Evolutionary conservation across 768 basidiomycete species (phyloP), one percentile per base, ranked within the genome.

Genomic region (Leucocoprinus sp.): DNA sequence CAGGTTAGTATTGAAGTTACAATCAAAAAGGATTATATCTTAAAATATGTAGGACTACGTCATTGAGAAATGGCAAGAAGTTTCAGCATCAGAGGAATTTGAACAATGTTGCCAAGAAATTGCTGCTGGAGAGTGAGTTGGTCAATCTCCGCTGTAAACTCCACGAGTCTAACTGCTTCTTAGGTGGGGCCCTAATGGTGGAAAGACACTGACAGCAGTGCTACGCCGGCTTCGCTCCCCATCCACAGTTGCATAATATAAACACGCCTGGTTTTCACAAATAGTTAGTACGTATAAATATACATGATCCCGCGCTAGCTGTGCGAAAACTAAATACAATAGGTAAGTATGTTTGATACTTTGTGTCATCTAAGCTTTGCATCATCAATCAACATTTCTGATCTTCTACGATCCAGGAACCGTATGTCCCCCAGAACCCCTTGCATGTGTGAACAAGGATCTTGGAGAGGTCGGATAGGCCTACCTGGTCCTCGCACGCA

Each of bases 51-150:
- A 82, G 75, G 83, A 87, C 56, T 88, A 79, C 49, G 78, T 87
- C 18, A 80, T 87, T 1, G 76, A 82, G n/a, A 75, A 77, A 53
- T 87, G 84, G 83, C 77, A 79, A 34, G 78, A 80, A 46, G 82
- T 85, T 6, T 78, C 77, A 18, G 62, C 65, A 14, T 78, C 74
- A 1, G 67, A 68, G 7, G 82, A 82, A 52, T 84, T 85, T 54
- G 82, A 84, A 57, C 68, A 66, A 50, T 82, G 81, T 54, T 84
- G 82, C 54, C 68, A 76, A 56, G 83, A 84, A 55, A 76, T 85
- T 17, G 80, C 83, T 5, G 74, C 73, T 43, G 83, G 83, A 68
- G 83, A 85, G 82, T 84, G 58, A 60, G 80, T 69, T 19, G 33
- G 34, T 24, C 33, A 12, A 22, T 28, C 23, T 45, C 33, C 42